Evolutionary conservation across 148 eudicot species (phyloP), one percentile per base, ranked within the genome.

Genomic region (Persicaria maculosa): DNA sequence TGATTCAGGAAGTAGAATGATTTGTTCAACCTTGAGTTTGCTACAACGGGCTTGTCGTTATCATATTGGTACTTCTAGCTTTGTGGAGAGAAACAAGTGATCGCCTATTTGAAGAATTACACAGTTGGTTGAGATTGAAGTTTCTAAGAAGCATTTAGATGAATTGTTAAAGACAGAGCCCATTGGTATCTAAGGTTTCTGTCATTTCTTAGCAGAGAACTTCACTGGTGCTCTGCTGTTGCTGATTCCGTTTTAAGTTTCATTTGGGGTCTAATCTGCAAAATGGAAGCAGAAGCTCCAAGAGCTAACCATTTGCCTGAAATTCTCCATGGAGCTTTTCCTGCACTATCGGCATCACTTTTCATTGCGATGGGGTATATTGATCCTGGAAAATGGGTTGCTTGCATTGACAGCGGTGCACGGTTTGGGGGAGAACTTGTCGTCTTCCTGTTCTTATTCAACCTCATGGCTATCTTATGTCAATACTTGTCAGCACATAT

Each of bases 351-450:
- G 31, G 97, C 98, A 36, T 74, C 82, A 62, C 82, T 95, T 70
- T 76, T 89, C 40, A 77, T 95, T 77, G 84, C 96, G 54, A 76
- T 90, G 11, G 87, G 91, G 72, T 92, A 87, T 81, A 80, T 92
- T 53, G 97, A 95, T 81, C 97, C 98, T 44, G 98, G 97, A 75
- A 95, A 95, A 55, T 95, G 97, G 97, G 92, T 86, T 71, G 84
- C 92, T 74, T 80, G 84, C 72, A 82, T 90, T 10, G 98, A 95
- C 59, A 89, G 89, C 44, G 98, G 98, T 74, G 93, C 97, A 50
- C 96, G 87, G 48, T 88, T 87, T 80, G 98, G 97, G 43, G 81
- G 73, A 76, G 92, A 90, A 87, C 81, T 92, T 40, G 80, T 81
- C 9, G 68, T 82, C 4, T 83, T 82, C 44, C 73, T 88, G 75